These are phyloP conservation scores for Nicotiana tabacum DNA, from an alignment of 257 asterid species.

Conservation along the genomic window DNA sequence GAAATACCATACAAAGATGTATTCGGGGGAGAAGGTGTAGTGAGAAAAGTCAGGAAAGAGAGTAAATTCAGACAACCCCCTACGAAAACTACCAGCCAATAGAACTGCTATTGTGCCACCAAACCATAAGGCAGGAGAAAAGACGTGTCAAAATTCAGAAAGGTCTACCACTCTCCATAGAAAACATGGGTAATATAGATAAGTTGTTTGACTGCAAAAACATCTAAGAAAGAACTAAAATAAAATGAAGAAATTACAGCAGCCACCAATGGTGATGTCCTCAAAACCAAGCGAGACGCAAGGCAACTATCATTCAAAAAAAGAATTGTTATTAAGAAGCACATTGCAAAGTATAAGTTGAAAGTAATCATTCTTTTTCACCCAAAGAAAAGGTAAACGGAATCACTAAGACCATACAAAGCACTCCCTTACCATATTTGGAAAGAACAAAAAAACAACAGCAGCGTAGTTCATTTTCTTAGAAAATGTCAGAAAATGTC, in stretches of 20 bases:
- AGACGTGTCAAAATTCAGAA: not conserved
- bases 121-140: not conserved
- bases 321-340: not conserved
- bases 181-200: too few species aligned
- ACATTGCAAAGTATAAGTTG: not conserved
- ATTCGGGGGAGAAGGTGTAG: not conserved
- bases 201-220: not conserved
- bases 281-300: too few species aligned
- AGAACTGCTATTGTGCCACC: not conserved
- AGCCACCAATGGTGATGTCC: too few species aligned
- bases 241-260: not conserved
- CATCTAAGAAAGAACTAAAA: not conserved
- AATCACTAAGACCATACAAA: not conserved
- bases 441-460: not conserved
- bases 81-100: not conserved
- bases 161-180: not conserved
- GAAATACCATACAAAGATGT: not conserved
- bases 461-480: not conserved
- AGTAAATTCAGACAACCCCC: not conserved
- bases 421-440: not conserved
- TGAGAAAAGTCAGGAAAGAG: not conserved
- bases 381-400: not conserved
- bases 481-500: not conserved
- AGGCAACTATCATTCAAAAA: not conserved
- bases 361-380: not conserved